Evolutionary conservation across 2,329 filamentous ascomycete species (phyloP).

Genomic region (Lomentospora prolificans): DNA sequence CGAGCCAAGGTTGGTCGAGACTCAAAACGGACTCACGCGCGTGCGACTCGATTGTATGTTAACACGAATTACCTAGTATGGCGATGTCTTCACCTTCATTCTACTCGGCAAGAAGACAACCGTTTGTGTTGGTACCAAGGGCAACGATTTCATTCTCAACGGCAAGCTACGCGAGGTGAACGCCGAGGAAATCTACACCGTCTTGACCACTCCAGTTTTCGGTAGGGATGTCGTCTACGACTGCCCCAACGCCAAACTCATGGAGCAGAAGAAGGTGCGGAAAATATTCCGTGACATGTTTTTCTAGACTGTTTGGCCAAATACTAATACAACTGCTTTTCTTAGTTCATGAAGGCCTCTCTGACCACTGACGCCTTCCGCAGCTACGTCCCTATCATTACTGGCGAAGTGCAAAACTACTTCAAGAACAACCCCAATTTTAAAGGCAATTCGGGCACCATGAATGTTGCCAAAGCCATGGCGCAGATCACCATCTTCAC

Average conservation of each 20-base stretch:
- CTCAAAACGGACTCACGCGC: background rate
- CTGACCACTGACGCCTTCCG: conserved; percentile 66
- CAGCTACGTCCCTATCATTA: conserved; percentile 69
- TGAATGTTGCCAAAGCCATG: conserved; percentile 66
- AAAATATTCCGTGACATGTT: background rate
- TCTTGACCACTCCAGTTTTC: conserved; percentile 63
- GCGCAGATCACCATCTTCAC: conserved; percentile 86
- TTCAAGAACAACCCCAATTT: conserved; percentile 58
- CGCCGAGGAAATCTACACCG: conserved; percentile 82
- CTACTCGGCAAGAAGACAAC: conserved; percentile 85
- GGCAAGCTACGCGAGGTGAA: conserved; percentile 84
- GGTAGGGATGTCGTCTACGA: conserved; percentile 84
- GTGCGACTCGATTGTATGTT: background rate
- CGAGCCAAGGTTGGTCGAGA: conserved; percentile 58
- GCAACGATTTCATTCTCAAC: conserved; percentile 87
- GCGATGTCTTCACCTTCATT: conserved; percentile 83
- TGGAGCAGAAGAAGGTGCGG: conserved; percentile 88
- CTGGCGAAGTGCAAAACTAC: conserved; percentile 63
- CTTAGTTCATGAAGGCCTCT: conserved; percentile 69
- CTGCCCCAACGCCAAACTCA: conserved; percentile 82
- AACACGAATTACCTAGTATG: no score
- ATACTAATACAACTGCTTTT: background rate
- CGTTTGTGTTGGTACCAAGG: conserved; percentile 69
- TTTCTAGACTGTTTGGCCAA: background rate
- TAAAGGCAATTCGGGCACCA: conserved; percentile 56